phyloP scores from a whole-genome alignment of 371 early-diverging fungal genomes.

The Cokeromyces recurvatus region DNA sequence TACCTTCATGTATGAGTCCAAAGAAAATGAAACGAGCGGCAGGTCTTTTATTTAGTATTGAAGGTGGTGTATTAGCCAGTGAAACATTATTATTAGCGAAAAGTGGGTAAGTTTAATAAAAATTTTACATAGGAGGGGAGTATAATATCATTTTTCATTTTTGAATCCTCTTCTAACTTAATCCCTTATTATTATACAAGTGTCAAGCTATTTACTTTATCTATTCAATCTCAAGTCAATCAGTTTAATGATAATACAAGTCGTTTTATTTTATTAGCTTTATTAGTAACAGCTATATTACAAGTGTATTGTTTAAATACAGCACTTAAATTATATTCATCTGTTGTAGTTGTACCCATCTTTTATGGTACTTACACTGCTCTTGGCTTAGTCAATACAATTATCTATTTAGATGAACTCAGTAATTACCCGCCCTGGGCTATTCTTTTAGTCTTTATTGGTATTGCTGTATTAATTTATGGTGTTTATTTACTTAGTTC shows the following conservation, averaged over 20 bases:
- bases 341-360: slow-evolving; percentile 68
- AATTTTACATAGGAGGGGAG: too few relatives aligned
- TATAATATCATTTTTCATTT: too few relatives aligned
- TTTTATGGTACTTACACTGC: slow-evolving; percentile 69
- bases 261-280: slow-evolving; percentile 52
- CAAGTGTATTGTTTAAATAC: slow-evolving; percentile 70
- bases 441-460: slow-evolving; percentile 48
- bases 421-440: slow-evolving; percentile 59
- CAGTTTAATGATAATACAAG: slow-evolving; percentile 61
- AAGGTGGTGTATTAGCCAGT: slow-evolving; percentile 62
- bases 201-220: slow-evolving; percentile 56
- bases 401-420: slow-evolving; percentile 59
- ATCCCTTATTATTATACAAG: slow-evolving; percentile 14
- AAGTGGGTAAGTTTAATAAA: slow-evolving; percentile 42
- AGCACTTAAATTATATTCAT: slow-evolving; percentile 57
- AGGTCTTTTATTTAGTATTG: slow-evolving; percentile 58
- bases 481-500: slow-evolving; percentile 55
- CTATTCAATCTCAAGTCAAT: slow-evolving; percentile 47
- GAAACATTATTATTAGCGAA: slow-evolving; percentile 65
- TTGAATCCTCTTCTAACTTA: too few relatives aligned
- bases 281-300: slow-evolving; percentile 55
- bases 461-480: slow-evolving; percentile 53
- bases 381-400: slow-evolving; percentile 60
- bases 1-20: slow-evolving; percentile 36
- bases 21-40: slow-evolving; percentile 48